A percentile compares a stretch with the other conserved stretches of the same genome.
phyloP scores from a whole-genome alignment of 169 alveolate species.

The Eimeria necatrix region DNA sequence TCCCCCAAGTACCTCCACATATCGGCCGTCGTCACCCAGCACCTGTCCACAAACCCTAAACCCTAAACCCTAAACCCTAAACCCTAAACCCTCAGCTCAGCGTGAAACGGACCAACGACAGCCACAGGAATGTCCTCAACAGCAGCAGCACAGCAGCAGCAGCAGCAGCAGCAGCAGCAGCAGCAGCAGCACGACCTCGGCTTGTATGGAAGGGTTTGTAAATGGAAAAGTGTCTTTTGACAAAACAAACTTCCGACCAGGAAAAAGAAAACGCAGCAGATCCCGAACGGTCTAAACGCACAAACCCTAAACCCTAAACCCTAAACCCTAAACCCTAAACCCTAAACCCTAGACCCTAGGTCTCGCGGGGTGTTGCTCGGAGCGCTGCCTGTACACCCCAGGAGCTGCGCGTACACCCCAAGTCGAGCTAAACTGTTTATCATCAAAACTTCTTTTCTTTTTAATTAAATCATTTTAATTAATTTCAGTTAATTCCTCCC shows the following conservation, averaged over 20 bases:
- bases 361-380: neutral
- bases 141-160: neutral
- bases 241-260: neutral
- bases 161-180: too few relatives aligned
- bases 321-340: too few relatives aligned
- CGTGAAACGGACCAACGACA: neutral
- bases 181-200: conserved; percentile 12
- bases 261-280: neutral
- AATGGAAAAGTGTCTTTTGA: neutral
- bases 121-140: neutral
- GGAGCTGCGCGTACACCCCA: conserved; percentile 4
- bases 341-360: conserved; percentile 20
- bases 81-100: neutral
- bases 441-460: too few relatives aligned
- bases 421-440: neutral
- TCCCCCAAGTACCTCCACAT: neutral
- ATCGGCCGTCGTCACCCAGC: neutral
- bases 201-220: neutral
- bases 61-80: neutral
- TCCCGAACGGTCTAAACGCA: neutral
- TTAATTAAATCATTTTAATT: neutral
- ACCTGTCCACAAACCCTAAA: neutral
- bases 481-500: neutral
- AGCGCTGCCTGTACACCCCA: neutral
- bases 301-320: conserved; percentile 1